Evolutionary conservation across 2,329 filamentous ascomycete species (phyloP), one percentile per base, ranked within the genome.

Genomic region (Colletotrichum orchidophilum): DNA sequence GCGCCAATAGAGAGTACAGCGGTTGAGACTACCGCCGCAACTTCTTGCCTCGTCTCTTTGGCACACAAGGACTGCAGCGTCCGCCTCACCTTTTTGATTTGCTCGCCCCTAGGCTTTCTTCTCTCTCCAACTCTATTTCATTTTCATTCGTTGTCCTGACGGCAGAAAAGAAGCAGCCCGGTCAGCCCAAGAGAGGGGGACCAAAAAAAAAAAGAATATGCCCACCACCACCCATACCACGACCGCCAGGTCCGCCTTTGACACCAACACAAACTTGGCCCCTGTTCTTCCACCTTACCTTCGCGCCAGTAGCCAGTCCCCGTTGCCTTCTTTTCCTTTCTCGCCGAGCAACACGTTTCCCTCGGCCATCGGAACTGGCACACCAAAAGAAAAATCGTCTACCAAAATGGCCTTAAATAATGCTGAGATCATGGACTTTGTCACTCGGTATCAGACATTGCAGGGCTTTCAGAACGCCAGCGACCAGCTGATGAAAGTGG

Each of bases 401-500:
- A 70, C 59, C 65, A 77, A 61, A 57, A 80, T 78, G 75, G 70
- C 77, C 13, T 70, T 75, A 42, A 74, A 74, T 54, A 71, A 73
- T 53, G 66, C 73, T 39, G 75, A 77, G 39, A 78, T 86, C 53
- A 78, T 83, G 78, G 82, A 84, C 57, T 87, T 89, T 74, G 76
- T 87, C 71, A 78, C 82, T 58, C 82, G 87, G 9, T 88, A 84
- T 74, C 82, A 84, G 55, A 75, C 78, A 46, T 78, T 88, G 55
- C 83, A 85, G 70, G 61, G 74, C 5, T 82, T 85, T 46, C 80
- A 82, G 59, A 81, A 85, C 46, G 78, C 76, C 15, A 83, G 78
- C 53, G 82, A 87, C 66, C 77, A 81, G 52, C 76, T 89, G 72
- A 83, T 88, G 66, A 84, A 85, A 81, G 87, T 86, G 76, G 52